A percentile compares a stretch with the other conserved stretches of the same genome.
These are phyloP conservation scores for Aplosporella prunicola DNA, from an alignment of 2,329 filamentous ascomycete genomes.

Conservation along the genomic window DNA sequence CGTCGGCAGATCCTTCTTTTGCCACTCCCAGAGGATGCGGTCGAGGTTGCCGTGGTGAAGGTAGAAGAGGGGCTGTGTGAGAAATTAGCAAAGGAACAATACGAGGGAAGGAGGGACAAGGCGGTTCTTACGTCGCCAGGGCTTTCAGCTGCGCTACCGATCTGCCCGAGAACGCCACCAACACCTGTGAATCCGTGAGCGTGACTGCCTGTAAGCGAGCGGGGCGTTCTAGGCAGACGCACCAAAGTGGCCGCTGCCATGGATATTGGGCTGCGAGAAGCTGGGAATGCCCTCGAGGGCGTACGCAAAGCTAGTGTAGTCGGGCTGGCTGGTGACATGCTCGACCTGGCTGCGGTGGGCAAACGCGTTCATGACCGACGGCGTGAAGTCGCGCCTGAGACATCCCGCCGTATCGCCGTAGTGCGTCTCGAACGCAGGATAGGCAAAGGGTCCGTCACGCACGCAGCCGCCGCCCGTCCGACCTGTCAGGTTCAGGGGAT, in stretches of 20 bases:
- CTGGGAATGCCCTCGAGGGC: constrained; percentile 19
- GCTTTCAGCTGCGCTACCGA: constrained; percentile 26
- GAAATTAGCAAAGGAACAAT: neutral
- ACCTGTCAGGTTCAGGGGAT: constrained; percentile 13
- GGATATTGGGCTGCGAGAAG: constrained; percentile 23
- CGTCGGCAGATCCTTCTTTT: constrained; percentile 31
- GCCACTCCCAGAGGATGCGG: constrained; percentile 42
- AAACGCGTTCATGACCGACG: constrained; percentile 18
- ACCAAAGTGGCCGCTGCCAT: constrained; percentile 28
- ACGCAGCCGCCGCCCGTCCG: constrained; percentile 48
- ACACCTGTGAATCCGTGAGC: constrained; percentile 11
- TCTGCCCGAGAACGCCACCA: constrained; percentile 23
- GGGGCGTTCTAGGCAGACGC: no score
- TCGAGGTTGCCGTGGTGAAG: constrained; percentile 42
- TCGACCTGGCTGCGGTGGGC: constrained; percentile 17
- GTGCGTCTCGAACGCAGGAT: constrained; percentile 18
- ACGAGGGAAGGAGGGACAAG: neutral
- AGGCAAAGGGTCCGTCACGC: constrained; percentile 41
- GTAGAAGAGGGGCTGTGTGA: constrained; percentile 22
- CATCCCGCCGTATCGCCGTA: constrained; percentile 18
- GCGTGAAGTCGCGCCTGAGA: constrained; percentile 24
- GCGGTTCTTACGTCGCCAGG: constrained; percentile 23
- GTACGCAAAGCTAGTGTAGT: constrained; percentile 22
- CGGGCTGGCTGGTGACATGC: constrained; percentile 17
- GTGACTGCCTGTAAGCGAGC: no score